These are phyloP conservation scores for Cordyceps cicadae DNA, from an alignment of 2,329 filamentous ascomycete species.

Conservation along the genomic window DNA sequence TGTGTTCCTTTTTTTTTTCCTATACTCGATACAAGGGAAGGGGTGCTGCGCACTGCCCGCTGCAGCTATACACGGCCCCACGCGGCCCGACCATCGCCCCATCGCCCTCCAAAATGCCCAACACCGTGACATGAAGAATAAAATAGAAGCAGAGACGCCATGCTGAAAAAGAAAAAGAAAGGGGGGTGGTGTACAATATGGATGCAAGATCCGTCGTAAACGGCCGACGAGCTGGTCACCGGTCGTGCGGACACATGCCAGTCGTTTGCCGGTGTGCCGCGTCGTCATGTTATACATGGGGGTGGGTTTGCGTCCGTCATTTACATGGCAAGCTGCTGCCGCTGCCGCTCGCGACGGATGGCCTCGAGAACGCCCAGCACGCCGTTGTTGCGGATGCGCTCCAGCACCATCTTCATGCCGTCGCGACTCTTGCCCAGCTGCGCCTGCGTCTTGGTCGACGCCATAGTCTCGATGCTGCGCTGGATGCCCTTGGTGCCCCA, in stretches of 20 bases:
- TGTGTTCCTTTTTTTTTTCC: slow-evolving; percentile 14
- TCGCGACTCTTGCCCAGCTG: slow-evolving; percentile 74
- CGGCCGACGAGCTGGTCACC: background rate
- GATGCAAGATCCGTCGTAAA: slow-evolving; percentile 17
- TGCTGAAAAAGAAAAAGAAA: slow-evolving; percentile 24
- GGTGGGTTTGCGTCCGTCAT: background rate
- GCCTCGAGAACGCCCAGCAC: slow-evolving; percentile 51
- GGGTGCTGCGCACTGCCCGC: slow-evolving; percentile 26
- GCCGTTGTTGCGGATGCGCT: slow-evolving; percentile 53
- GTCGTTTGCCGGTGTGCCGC: background rate
- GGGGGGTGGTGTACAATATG: slow-evolving; percentile 25
- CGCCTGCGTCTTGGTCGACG: slow-evolving; percentile 66
- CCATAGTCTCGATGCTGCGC: slow-evolving; percentile 70
- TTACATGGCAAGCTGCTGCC: slow-evolving; percentile 17
- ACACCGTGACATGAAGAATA: slow-evolving; percentile 16
- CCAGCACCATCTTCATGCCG: slow-evolving; percentile 74
- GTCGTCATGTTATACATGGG: slow-evolving; percentile 8
- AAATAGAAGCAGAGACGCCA: slow-evolving; percentile 27
- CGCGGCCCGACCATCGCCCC: background rate
- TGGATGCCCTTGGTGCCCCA: slow-evolving; percentile 68
- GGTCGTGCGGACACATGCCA: slow-evolving; percentile 9
- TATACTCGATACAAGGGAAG: slow-evolving; percentile 30
- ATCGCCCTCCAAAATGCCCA: background rate
- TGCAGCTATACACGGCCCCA: slow-evolving; percentile 19
- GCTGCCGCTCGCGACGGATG: slow-evolving; percentile 37